Conservation (phyloP, 2,329 filamentous ascomycete genomes). For the Zasmidium citrigriseum region DNA sequence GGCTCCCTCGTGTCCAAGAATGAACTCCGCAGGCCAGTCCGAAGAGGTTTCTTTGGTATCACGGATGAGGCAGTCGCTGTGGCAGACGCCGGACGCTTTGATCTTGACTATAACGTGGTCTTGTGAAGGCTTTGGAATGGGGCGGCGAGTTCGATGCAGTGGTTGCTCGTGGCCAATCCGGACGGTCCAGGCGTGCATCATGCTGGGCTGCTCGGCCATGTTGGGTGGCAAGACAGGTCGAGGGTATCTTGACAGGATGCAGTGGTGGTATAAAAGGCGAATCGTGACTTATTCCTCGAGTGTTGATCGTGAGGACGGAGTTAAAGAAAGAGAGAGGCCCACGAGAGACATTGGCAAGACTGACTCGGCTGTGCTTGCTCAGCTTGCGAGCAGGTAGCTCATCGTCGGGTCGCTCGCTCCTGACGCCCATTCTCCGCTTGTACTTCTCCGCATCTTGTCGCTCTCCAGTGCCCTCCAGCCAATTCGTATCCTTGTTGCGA, state of each 20-base stretch:
- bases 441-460: too few species aligned
- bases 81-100: slow-evolving; percentile 39
- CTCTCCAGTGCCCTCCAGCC: too few species aligned
- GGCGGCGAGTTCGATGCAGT: slow-evolving; percentile 24
- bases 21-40: slow-evolving; percentile 18
- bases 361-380: background rate
- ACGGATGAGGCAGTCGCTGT: slow-evolving; percentile 37
- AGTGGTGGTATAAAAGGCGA: background rate
- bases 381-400: background rate
- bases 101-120: slow-evolving; percentile 37
- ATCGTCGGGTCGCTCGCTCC: background rate
- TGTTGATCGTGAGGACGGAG: background rate
- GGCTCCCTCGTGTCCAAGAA: slow-evolving; percentile 26
- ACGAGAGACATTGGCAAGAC: background rate
- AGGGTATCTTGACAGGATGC: background rate
- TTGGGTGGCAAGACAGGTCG: background rate
- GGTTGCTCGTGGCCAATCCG: background rate
- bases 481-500: too few species aligned
- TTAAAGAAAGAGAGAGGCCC: background rate
- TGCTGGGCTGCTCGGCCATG: background rate
- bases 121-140: slow-evolving; percentile 27
- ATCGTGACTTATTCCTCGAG: too few species aligned
- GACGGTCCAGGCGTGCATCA: slow-evolving; percentile 3
- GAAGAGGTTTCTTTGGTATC: slow-evolving; percentile 20
- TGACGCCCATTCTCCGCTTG: background rate